phyloP scores from a whole-genome alignment of 495 filamentous ascomycete species.

The Neurospora sp. region DNA sequence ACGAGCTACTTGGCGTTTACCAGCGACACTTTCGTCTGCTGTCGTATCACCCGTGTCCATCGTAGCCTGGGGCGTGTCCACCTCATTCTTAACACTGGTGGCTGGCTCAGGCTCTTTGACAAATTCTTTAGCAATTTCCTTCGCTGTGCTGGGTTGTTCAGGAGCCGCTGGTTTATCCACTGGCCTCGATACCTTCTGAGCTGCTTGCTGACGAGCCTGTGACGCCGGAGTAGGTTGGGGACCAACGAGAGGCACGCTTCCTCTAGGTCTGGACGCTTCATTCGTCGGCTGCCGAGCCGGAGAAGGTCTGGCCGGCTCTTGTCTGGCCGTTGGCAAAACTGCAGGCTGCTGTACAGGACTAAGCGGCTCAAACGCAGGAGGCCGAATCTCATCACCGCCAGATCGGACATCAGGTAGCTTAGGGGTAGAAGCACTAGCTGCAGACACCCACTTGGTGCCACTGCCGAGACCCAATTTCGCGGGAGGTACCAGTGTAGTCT shows the following conservation, averaged over 20 bases:
- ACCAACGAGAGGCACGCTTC: background rate
- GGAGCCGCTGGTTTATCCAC: background rate
- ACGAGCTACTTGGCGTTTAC: slow-evolving; percentile 15
- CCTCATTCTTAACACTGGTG: slow-evolving; percentile 57
- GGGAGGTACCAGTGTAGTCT: slow-evolving; percentile 5
- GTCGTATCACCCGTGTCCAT: slow-evolving; percentile 41
- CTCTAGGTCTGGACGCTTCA: background rate
- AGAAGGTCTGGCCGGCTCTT: background rate
- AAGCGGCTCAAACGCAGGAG: slow-evolving; percentile 35
- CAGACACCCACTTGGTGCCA: slow-evolving; percentile 39
- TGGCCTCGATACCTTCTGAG: slow-evolving; percentile 8
- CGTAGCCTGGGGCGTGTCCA: slow-evolving; percentile 45
- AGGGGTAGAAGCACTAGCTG: slow-evolving; percentile 37
- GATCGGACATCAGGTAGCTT: slow-evolving; percentile 11
- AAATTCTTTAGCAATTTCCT: background rate
- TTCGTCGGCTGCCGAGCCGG: background rate
- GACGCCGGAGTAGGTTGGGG: slow-evolving; percentile 18
- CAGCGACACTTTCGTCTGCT: slow-evolving; percentile 30
- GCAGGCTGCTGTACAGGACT: slow-evolving; percentile 26
- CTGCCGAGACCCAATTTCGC: slow-evolving; percentile 19
- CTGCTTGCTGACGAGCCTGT: slow-evolving; percentile 6
- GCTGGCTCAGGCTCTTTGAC: slow-evolving; percentile 6
- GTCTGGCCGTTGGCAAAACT: background rate
- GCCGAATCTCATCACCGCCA: slow-evolving; percentile 21
- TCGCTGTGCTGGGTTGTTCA: background rate